Evolutionary conservation across 2,329 filamentous ascomycete genomes (phyloP), one percentile per base, ranked within the genome.

Genomic region (Neoscytalidium dimidiatum): DNA sequence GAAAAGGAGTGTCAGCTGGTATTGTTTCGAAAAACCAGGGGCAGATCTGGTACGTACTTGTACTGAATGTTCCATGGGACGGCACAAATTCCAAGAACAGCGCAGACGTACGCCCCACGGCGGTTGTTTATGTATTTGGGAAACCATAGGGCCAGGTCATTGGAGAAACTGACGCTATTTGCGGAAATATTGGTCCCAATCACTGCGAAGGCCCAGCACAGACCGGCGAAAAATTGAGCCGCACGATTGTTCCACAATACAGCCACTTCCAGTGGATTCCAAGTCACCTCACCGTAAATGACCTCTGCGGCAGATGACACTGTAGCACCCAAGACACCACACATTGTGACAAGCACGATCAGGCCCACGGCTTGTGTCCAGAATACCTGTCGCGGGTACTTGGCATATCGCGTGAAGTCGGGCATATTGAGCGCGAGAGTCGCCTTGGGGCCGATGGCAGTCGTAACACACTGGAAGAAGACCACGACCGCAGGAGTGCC

Each of bases 61-160:
- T 41, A 56, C 29, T 57, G 60, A 21, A 65, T 56, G 58, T 46
- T 66, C 53, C 56, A 51, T n/a, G 58, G 48, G 23, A 57, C 63
- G 8, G 57, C 44, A 28, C 76, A 77, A 57, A 71, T 70, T 28
- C 76, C 75, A 38, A 78, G 73, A 53, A 77, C 60, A 5, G 76
- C 77, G 29, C 74, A 74, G 21, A 78, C 69, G 11, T 78, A 65
- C 31, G 76, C 74, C 9, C 74, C 74, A 43, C 73, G 72, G 17
- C 71, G 69, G 52, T 52, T 66, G 64, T 66, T 66, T 31, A 66
- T 53, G 52, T 64, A 66, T 26, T 43, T 66, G 23, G 61, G 61
- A 31, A 62, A 66, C 60, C 52, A 66, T 11, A 62, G 53, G 43
- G 61, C 53, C 17, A 66, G 44, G 31, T 66, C 64, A 51, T 66